A percentile compares a stretch with the other conserved stretches of the same genome.
phyloP scores from a whole-genome alignment of 805 yeast species.

The Kluyveromyces starmeri region DNA sequence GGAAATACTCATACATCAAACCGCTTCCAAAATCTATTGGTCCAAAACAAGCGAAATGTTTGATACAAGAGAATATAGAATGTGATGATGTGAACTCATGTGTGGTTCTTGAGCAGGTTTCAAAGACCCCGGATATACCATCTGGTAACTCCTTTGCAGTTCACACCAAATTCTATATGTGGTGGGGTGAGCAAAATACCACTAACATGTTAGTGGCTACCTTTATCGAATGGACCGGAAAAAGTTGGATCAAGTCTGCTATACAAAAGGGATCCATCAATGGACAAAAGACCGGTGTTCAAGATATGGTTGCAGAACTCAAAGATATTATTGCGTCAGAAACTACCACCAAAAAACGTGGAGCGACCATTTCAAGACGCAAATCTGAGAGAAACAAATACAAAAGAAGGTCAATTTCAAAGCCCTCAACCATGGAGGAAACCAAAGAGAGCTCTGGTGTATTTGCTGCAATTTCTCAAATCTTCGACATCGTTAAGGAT shows the following conservation, averaged over 20 bases:
- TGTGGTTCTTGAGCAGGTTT: constrained; percentile 40
- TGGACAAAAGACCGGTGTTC: constrained; percentile 59
- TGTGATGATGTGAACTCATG: constrained; percentile 36
- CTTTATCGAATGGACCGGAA: constrained; percentile 60
- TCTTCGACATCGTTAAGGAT: constrained; percentile 1
- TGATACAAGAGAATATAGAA: constrained; percentile 47
- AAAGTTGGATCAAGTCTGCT: constrained; percentile 67
- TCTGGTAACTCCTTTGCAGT: constrained; percentile 63
- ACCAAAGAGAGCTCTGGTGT: neutral
- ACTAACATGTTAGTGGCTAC: constrained; percentile 50
- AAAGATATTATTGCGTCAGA: constrained; percentile 21
- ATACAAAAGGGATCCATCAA: constrained; percentile 68
- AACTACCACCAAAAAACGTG: constrained; percentile 13
- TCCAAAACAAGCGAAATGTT: constrained; percentile 63
- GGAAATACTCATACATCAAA: constrained; percentile 48
- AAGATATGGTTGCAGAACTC: constrained; percentile 36
- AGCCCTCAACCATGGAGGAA: neutral
- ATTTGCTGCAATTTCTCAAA: neutral
- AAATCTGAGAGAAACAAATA: constrained; percentile 13
- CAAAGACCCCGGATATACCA: constrained; percentile 68
- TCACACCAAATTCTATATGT: constrained; percentile 45
- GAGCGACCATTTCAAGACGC: constrained; percentile 8
- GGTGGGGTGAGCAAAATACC: constrained; percentile 53
- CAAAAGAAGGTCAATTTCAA: constrained; percentile 2
- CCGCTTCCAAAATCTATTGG: constrained; percentile 59